phyloP scores from a whole-genome alignment of 1,284 basidiomycete genomes.

The Austropuccinia psidii region DNA sequence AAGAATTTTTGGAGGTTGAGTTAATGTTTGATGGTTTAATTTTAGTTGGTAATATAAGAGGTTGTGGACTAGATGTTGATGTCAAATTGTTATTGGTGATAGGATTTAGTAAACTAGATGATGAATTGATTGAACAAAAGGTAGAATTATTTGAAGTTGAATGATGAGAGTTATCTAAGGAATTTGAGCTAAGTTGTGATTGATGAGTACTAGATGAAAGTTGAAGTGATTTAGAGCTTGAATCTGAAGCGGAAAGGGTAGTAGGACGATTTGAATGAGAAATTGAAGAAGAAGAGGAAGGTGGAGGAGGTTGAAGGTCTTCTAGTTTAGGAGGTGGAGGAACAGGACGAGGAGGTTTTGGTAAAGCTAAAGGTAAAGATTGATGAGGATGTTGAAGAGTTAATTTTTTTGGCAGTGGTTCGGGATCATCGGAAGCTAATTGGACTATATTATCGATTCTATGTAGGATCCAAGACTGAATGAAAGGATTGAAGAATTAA shows the following conservation, averaged over 20 bases:
- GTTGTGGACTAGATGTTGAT: background rate
- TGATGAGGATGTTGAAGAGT: background rate
- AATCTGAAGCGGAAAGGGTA: background rate
- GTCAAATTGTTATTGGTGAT: background rate
- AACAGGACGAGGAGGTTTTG: background rate
- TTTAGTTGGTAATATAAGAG: conserved; percentile 4
- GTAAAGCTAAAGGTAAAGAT: conserved; percentile 1
- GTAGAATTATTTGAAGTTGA: too few species aligned
- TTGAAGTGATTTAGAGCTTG: background rate
- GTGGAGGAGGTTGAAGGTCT: background rate
- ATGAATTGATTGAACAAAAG: too few species aligned
- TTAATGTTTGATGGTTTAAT: background rate
- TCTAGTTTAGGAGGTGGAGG: conserved; percentile 9
- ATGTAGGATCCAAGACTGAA: conserved; percentile 31
- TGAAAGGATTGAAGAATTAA: background rate
- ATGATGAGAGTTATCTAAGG: too few species aligned
- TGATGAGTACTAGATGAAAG: background rate
- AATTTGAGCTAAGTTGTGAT: too few species aligned
- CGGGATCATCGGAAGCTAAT: conserved; percentile 21
- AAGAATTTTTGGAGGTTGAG: background rate
- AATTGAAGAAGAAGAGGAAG: background rate
- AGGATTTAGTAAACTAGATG: too few species aligned
- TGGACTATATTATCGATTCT: conserved; percentile 32
- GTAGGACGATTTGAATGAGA: background rate
- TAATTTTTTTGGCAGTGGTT: conserved; percentile 1